These are phyloP conservation scores for Ilyonectria destructans DNA, from an alignment of 2,329 filamentous ascomycete genomes.

Conservation along the genomic window DNA sequence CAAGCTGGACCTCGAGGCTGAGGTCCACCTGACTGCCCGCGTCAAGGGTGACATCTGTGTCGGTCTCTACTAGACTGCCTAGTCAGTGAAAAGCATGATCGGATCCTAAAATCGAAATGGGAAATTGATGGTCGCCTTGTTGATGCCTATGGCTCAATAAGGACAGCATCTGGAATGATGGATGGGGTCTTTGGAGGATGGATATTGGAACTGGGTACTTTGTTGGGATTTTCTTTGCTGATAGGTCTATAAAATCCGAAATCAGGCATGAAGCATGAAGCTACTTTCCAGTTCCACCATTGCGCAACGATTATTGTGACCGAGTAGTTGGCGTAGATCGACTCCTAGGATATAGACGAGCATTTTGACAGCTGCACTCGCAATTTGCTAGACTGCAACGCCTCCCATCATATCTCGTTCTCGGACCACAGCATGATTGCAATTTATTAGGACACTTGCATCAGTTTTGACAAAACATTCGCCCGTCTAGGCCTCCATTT, in stretches of 20 bases:
- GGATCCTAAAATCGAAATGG: conserved; percentile 2
- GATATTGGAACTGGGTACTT: conserved; percentile 1
- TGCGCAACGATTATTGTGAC: neutral
- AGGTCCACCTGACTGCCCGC: conserved; percentile 74
- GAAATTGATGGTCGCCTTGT: conserved; percentile 7
- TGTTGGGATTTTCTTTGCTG: conserved; percentile 4
- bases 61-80: conserved; percentile 45
- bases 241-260: neutral
- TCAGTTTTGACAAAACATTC: no score
- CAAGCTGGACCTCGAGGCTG: conserved; percentile 76
- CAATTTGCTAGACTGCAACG: no score
- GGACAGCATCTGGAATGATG: conserved; percentile 12
- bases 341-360: no score
- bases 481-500: no score
- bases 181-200: neutral
- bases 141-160: conserved; percentile 1
- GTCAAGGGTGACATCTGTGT: conserved; percentile 76
- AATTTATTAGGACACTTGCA: no score
- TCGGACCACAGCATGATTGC: no score
- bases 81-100: neutral
- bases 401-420: no score
- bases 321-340: no score
- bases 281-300: neutral
- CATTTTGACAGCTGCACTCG: no score
- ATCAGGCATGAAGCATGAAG: neutral